Base-by-base conservation (phyloP, 1,284 basidiomycete genomes). In the Heterobasidion parviporum region DNA sequence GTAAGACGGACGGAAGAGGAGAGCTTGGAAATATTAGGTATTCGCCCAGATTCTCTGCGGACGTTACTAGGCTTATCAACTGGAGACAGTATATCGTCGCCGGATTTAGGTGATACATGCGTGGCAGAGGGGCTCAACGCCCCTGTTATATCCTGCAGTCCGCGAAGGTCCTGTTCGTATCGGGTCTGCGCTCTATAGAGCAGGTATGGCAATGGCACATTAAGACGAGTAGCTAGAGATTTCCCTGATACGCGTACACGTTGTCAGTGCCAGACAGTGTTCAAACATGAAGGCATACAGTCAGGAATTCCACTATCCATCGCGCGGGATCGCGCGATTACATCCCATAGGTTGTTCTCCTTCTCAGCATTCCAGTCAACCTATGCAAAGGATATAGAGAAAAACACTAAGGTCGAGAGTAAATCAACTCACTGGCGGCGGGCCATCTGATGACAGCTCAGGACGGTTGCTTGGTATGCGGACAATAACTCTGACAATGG, bases 351-450 rank as follows among this genome's bases (percentile, higher is more conserved):
- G 14, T 89, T 81, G 59, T 83, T 84, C 53, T 90, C 89, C 67
- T 92, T 92, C 59, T 91, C 87, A 5, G 79, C 61, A 49, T 79
- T 88, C 89, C 89, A 92, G 74, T 87, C 82, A 67, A 92, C 83
- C 89, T 87, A 63, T 54, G 63, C 61, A 49, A 16, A 51, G 12
- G 32, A n/a, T 49, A 52, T 18, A 20, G 9, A 15, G 15, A 38
- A 46, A 18, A 34, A 36, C 18, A 59, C 54, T 55, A 46, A 46
- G 14, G 41, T 34, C 34, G 48, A n/a, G 16, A 54, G 51, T 47
- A 45, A 50, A 56, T 38, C 32, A 55, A 75, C 81, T 66, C 68
- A 90, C 88, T 65, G 74, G 76, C 50, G 82, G 81, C 54, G 88
- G 88, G 60, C 89, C 80, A 34, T 70, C 68, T 7, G 76, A 68